A percentile compares a stretch with the other conserved stretches of the same genome.
These are phyloP conservation scores for Verticillium nubilum DNA, from an alignment of 2,329 filamentous ascomycete species.

Conservation along the genomic window DNA sequence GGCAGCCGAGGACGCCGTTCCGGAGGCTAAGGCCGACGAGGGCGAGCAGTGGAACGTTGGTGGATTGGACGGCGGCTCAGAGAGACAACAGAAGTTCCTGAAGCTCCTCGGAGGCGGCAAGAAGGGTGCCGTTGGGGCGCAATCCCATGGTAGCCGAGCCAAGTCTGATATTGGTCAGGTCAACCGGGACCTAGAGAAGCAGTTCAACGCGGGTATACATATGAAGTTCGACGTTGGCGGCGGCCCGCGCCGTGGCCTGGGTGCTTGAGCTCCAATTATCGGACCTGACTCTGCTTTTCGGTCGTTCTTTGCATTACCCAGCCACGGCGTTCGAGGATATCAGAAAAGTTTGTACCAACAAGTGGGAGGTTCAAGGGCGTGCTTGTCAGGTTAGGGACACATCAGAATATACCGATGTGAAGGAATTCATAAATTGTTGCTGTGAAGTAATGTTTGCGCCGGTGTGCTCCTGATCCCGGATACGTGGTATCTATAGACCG, in stretches of 20 bases:
- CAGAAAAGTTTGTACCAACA: constrained; percentile 5
- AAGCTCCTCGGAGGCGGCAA: constrained; percentile 50
- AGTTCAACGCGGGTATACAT: constrained; percentile 51
- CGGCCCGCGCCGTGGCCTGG: constrained; percentile 44
- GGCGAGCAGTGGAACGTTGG: constrained; percentile 48
- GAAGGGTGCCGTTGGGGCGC: constrained; percentile 22
- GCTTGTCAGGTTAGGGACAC: constrained; percentile 7
- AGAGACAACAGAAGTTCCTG: constrained; percentile 51
- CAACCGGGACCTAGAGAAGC: constrained; percentile 48
- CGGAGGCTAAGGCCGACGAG: constrained; percentile 11
- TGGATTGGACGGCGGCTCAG: constrained; percentile 42
- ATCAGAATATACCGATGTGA: constrained; percentile 6
- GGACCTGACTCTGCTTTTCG: background rate
- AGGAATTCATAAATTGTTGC: background rate
- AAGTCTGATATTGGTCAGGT: constrained; percentile 28
- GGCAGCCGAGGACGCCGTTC: constrained; percentile 16
- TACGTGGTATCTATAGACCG: background rate
- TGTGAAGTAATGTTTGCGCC: background rate
- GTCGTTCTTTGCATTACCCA: background rate
- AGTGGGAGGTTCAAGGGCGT: constrained; percentile 2
- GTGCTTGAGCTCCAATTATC: constrained; percentile 31
- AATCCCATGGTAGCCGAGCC: constrained; percentile 13
- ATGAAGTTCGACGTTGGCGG: constrained; percentile 47
- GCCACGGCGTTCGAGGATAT: constrained; percentile 3
- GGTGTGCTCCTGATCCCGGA: background rate